Evolutionary conservation across 148 eudicot genomes (phyloP), one percentile per base, ranked within the genome.

Genomic region (Gaultheria prostrata): DNA sequence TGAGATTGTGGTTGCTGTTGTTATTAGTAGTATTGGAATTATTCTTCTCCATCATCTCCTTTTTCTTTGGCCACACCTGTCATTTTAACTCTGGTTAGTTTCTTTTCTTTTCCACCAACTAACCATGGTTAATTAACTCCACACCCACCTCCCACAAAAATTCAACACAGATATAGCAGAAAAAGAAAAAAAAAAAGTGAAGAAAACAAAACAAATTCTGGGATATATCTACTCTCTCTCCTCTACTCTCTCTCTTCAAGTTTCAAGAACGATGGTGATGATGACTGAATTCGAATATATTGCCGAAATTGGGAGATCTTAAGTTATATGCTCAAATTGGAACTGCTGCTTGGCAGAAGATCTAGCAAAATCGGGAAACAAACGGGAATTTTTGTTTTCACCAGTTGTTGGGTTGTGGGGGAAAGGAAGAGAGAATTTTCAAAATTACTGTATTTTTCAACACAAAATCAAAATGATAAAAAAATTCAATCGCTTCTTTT

Each of bases 21-120:
- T 59, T 61, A 61, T 57, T 57, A 24, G 26, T 57, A 57, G 28
- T 21, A 61, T n/a, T n/a, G 3, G 67, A n/a, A 82, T 75, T 83
- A 67, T 82, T 86, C 86, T 63, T 84, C 83, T 89, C 88, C 88
- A 86, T 86, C 80, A 50, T 77, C 17, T 17, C n/a, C 56, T 53
- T 79, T 32, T 28, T 67, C 56, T 57, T 84, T 6, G 24, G 18
- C 17, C 50, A 76, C 88, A 84, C 85, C 87, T 85, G 82, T 84
- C 86, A 57, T 2, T 20, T 75, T 85, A 76, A 85, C 80, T 50
- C 13, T 4, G 80, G 86, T 85, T 80, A 74, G 86, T 45, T 43
- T 8, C 43, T 28, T 54, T 39, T 39, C 43, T 6, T 7, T 6
- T 7, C 50, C 50, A 48, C 8, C 57, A 79, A 11, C 76, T 48